Evolutionary conservation across 352 stramenopile genomes (phyloP), one percentile per base, ranked within the genome.

Genomic region (Phytophthora pinifolia): DNA sequence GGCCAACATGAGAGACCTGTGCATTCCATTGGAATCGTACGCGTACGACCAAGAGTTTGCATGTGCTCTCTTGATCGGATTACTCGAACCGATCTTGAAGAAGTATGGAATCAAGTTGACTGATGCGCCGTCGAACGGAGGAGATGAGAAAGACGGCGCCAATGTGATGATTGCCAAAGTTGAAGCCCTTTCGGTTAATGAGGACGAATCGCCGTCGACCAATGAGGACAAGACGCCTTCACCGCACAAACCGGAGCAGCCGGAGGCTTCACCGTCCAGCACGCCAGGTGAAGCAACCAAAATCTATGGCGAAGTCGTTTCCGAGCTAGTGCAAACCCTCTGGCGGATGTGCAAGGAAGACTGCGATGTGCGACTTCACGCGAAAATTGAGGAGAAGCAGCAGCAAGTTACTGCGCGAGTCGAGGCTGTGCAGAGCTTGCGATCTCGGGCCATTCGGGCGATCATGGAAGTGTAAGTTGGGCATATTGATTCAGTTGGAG

Each of bases 371-470:
- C 85, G 76, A 51, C 63, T 92, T 12, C 68, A 70, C 25, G 57
- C 61, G 6, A 94, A 92, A 64, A 86, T 92, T 53, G 68, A 80
- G n/a, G 84, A 94, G 38, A 94, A 94, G 51, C 60, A 85, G 42
- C 62, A 74, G 30, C 84, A 94, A 60, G 79, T 94, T 18, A 73
- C 70, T 13, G 58, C 62, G 20, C 76, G 83, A 1, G 82, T 83
- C 8, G 70, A 89, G 37, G 64, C 71, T 8, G 80, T 80, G 7
- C 79, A 89, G 56, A 48, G 57, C n/a, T 73, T 94, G 38, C 78
- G 82, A 3, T 53, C 60, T 12, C 70, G 70, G 1, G 84, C 77
- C 14, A 72, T 94, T 37, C 56, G 65, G 20, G 42, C 65, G 35
- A 82, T 94, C 52, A 72, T 92, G 44, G 47, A 88, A 37, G 51